Conservation (phyloP, 2,329 filamentous ascomycete genomes). For the Fusarium verticillioides region DNA sequence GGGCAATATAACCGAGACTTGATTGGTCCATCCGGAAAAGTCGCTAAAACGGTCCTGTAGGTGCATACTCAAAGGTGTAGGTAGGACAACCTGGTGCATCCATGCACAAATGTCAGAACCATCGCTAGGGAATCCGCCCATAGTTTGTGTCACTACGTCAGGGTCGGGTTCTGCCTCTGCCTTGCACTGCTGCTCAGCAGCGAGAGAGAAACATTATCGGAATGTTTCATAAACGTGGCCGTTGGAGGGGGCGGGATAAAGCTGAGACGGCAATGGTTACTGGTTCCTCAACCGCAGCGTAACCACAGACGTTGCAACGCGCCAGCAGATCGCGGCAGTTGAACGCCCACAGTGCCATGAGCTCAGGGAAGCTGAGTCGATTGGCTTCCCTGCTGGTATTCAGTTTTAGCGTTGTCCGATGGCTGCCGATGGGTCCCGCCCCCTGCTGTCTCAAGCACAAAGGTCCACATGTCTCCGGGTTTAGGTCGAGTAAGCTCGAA, state of each 20-base stretch:
- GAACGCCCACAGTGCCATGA: constrained; percentile 39
- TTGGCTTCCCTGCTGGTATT: constrained; percentile 34
- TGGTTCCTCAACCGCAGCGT: constrained; percentile 36
- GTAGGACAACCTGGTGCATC: constrained; percentile 32
- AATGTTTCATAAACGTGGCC: constrained; percentile 27
- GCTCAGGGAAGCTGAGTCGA: constrained; percentile 37
- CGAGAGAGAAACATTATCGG: constrained; percentile 9
- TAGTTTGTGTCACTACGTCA: constrained; percentile 24
- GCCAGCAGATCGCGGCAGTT: constrained; percentile 45
- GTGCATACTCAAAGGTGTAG: constrained; percentile 41
- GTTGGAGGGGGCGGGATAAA: constrained; percentile 13
- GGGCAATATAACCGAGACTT: constrained; percentile 7
- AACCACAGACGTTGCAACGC: constrained; percentile 41
- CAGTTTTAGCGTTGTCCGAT: constrained; percentile 41
- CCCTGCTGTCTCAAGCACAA: constrained; percentile 36
- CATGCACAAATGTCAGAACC: constrained; percentile 38
- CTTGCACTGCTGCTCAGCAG: not conserved
- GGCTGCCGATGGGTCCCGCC: constrained; percentile 46
- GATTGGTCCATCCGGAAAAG: constrained; percentile 32
- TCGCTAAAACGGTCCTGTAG: constrained; percentile 46
- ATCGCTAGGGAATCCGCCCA: constrained; percentile 20
- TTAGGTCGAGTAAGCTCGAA: constrained; percentile 40
- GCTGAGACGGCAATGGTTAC: constrained; percentile 24
- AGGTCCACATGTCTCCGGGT: constrained; percentile 42
- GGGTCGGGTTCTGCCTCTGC: constrained; percentile 15